Conservation (phyloP, 208 protist genomes). For the Trypanosoma vivax region DNA sequence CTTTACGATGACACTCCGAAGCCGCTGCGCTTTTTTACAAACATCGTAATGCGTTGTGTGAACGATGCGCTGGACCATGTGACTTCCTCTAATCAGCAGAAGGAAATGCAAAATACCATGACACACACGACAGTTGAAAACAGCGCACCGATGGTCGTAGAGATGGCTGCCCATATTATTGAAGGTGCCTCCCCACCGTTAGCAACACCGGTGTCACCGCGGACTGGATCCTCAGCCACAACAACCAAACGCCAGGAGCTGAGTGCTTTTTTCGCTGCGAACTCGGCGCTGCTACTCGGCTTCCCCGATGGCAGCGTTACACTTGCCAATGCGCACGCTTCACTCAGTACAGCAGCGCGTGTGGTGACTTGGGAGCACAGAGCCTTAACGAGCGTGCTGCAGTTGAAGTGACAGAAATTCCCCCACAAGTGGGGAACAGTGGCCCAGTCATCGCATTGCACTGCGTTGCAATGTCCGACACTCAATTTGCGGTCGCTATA, state of each 20-base stretch:
- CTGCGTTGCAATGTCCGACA: constrained; percentile 7
- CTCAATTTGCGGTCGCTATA: constrained; percentile 18
- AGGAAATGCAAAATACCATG: background rate
- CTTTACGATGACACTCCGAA: constrained; percentile 21
- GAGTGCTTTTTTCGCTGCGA: constrained; percentile 5
- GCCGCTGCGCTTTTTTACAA: constrained; percentile 23
- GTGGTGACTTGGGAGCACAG: background rate
- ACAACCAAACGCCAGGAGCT: background rate
- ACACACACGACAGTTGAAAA: background rate
- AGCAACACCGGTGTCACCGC: no score
- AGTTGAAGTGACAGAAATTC: constrained; percentile 2
- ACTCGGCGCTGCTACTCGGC: constrained; percentile 16
- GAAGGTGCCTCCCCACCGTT: no score
- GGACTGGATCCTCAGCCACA: no score
- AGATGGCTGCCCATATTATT: background rate
- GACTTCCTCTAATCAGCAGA: background rate
- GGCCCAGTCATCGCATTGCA: constrained; percentile 17
- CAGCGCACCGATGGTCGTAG: background rate
- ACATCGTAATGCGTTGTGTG: constrained; percentile 22
- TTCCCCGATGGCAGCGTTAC: constrained; percentile 30
- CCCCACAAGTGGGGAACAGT: constrained; percentile 2
- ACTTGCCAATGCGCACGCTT: constrained; percentile 7
- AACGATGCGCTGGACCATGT: constrained; percentile 21
- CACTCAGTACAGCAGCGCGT: background rate
- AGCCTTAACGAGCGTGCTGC: background rate